These are phyloP conservation scores for Coemansia sp. DNA, from an alignment of 192 early-diverging fungal genomes.

Conservation along the genomic window DNA sequence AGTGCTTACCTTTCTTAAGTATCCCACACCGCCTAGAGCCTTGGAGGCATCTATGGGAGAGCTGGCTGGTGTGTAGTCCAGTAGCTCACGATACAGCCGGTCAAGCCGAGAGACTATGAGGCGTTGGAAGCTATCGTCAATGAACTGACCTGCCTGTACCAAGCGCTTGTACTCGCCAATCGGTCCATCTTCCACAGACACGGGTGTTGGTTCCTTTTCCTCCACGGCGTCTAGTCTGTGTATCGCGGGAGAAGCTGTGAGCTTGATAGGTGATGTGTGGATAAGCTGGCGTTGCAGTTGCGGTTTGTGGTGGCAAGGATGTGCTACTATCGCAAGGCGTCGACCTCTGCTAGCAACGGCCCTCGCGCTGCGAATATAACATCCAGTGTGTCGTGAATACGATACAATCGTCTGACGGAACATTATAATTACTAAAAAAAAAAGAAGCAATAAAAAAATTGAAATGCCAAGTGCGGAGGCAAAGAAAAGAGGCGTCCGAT, in stretches of 20 bases:
- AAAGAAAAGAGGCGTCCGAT: not conserved
- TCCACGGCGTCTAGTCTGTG: not conserved
- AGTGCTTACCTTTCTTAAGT: conserved; percentile 46
- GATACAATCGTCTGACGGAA: not conserved
- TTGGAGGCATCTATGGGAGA: not conserved
- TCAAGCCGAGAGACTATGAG: conserved; percentile 69
- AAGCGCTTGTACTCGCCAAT: conserved; percentile 40
- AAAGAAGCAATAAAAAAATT: not conserved
- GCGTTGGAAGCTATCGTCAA: conserved; percentile 71
- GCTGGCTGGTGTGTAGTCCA: conserved; percentile 61
- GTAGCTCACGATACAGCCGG: conserved; percentile 65
- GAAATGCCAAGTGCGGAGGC: not conserved
- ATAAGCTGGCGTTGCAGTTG: not conserved
- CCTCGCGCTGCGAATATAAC: not conserved
- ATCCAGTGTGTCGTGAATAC: not conserved
- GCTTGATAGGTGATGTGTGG: not conserved
- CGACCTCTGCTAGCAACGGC: not conserved
- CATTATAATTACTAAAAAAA: conserved; percentile 5
- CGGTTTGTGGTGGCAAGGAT: not conserved
- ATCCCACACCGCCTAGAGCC: not conserved
- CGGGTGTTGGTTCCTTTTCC: not conserved
- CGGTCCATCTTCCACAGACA: conserved; percentile 14
- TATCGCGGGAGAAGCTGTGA: not conserved
- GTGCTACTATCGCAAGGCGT: not conserved
- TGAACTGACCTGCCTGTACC: conserved; percentile 61